Evolutionary conservation across 1,139 yeast genomes (phyloP).

Genomic region (Ogataea hybrid): DNA sequence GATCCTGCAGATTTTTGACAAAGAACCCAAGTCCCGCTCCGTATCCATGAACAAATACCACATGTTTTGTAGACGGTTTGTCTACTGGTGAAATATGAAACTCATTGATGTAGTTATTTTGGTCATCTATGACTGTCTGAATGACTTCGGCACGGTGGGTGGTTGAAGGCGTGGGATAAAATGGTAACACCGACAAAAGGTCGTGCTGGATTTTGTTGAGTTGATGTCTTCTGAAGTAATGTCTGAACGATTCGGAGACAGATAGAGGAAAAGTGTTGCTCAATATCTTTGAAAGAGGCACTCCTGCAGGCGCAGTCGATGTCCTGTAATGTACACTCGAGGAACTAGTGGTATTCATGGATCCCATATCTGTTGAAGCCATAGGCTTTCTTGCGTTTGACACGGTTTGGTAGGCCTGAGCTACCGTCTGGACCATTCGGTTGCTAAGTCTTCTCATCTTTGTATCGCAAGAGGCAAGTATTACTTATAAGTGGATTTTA

Average conservation of each 20-base stretch:
- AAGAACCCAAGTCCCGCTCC: conserved; percentile 78
- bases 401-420: conserved; percentile 15
- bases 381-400: conserved; percentile 10
- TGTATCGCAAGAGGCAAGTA: too few species aligned
- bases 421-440: conserved; percentile 10
- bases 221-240: conserved; percentile 43
- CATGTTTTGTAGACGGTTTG: conserved; percentile 44
- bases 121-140: conserved; percentile 39
- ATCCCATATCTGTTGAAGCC: conserved; percentile 7
- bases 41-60: conserved; percentile 71
- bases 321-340: conserved; percentile 19
- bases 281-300: conserved; percentile 52
- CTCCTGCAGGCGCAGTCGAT: conserved; percentile 63
- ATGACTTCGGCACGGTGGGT: conserved; percentile 33
- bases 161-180: conserved; percentile 31
- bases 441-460: conserved; percentile 7
- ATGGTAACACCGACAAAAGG: conserved; percentile 36
- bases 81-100: conserved; percentile 51
- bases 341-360: conserved; percentile 1
- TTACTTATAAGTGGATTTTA: background rate
- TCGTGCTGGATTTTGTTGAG: conserved; percentile 52
- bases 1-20: conserved; percentile 54
- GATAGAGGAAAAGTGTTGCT: conserved; percentile 58
- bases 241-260: conserved; percentile 47
- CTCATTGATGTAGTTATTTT: conserved; percentile 57